Conservation (phyloP, 495 filamentous ascomycete genomes). For the Aspergillus cavernicola region DNA sequence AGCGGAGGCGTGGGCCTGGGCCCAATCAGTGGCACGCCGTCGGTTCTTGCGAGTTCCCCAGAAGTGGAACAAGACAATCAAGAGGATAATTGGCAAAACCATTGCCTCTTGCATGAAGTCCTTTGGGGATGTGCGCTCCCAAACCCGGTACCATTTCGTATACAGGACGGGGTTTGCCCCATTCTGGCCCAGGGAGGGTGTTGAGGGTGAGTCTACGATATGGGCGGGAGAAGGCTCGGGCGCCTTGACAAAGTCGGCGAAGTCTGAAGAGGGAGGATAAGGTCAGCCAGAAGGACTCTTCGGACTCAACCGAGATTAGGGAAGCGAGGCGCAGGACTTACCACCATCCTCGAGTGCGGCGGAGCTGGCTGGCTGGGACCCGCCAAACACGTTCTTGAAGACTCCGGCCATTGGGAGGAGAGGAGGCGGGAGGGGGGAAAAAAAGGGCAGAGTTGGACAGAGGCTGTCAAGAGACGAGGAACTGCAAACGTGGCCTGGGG, state of each 20-base stretch:
- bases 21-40: conserved; percentile 75
- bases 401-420: conserved; percentile 57
- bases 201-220: conserved; percentile 37
- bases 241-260: conserved; percentile 73
- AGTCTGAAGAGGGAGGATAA: conserved; percentile 47
- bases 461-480: conserved; percentile 3
- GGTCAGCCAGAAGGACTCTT: conserved; percentile 1
- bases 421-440: conserved; percentile 9
- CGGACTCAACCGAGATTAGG: conserved; percentile 5
- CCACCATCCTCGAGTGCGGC: conserved; percentile 60
- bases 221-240: conserved; percentile 59
- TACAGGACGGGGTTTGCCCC: conserved; percentile 52
- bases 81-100: conserved; percentile 67
- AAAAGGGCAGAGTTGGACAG: not conserved
- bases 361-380: conserved; percentile 52
- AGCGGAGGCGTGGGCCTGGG: conserved; percentile 64
- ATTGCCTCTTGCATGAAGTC: conserved; percentile 88
- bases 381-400: conserved; percentile 65
- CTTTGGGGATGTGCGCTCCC: conserved; percentile 73
- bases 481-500: conserved; percentile 22
- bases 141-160: conserved; percentile 95
- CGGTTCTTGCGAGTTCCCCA: conserved; percentile 81
- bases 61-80: conserved; percentile 75
- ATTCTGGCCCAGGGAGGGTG: conserved; percentile 46
- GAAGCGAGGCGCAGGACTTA: conserved; percentile 33